Conservation (phyloP, 768 basidiomycete species). For the Phanerochaete carnosa region DNA sequence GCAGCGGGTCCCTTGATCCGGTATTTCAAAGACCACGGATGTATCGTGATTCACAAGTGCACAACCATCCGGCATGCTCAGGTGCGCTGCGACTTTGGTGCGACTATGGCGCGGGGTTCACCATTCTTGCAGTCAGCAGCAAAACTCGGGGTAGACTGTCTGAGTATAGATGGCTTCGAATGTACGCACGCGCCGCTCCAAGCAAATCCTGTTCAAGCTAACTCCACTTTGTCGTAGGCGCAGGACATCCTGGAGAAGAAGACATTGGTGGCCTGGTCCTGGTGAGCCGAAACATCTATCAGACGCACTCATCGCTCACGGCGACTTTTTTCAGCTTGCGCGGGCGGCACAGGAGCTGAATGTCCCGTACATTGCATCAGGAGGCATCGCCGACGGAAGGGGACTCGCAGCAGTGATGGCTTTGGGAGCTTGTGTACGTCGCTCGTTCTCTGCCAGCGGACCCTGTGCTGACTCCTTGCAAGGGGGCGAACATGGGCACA, state of each 20-base stretch:
- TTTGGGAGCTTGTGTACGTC: constrained; percentile 75
- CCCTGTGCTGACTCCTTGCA: constrained; percentile 23
- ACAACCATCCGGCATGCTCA: constrained; percentile 85
- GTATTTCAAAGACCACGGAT: constrained; percentile 75
- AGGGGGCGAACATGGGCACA: constrained; percentile 91
- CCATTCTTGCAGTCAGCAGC: constrained; percentile 48
- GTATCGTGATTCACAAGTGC: constrained; percentile 88
- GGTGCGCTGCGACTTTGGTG: constrained; percentile 32
- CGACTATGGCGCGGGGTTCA: neutral
- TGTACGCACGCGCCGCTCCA: constrained; percentile 43
- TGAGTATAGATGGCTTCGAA: constrained; percentile 92
- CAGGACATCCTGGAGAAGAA: constrained; percentile 93
- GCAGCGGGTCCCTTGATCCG: constrained; percentile 75
- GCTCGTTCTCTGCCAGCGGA: neutral
- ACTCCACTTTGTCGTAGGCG: constrained; percentile 48
- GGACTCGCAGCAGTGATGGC: constrained; percentile 82
- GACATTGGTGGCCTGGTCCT: constrained; percentile 87
- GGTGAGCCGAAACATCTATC: constrained; percentile 36
- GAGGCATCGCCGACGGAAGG: constrained; percentile 84
- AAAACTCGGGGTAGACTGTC: constrained; percentile 75
- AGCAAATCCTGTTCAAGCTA: neutral
- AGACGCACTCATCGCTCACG: neutral
- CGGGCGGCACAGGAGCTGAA: constrained; percentile 82
- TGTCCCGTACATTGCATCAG: constrained; percentile 86
- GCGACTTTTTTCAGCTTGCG: constrained; percentile 62